Percentiles rank a stretch among this genome's conserved stretches.
phyloP scores from a whole-genome alignment of 73 alveolate genomes.

The Paramecium pentaurelia region DNA sequence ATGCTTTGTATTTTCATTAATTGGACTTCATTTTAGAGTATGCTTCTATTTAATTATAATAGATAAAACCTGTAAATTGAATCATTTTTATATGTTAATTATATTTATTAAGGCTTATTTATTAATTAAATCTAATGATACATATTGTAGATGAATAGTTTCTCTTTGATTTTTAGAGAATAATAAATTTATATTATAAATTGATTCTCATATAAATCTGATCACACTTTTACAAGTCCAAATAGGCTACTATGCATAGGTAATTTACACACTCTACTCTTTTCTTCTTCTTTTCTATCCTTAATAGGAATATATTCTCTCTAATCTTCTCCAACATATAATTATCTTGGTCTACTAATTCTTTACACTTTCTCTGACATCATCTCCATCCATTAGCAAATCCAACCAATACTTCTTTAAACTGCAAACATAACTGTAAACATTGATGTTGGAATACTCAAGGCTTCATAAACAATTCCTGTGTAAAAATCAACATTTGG shows the following conservation, averaged over 20 bases:
- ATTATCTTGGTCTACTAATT: conserved; percentile 86
- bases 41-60: neutral
- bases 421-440: conserved; percentile 95
- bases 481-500: conserved; percentile 96
- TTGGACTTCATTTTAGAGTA: conserved; percentile 90
- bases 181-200: neutral
- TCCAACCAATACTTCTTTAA: conserved; percentile 94
- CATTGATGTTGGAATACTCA: conserved; percentile 92
- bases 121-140: too few species aligned
- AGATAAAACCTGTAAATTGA: conserved; percentile 9
- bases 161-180: neutral
- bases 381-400: conserved; percentile 96
- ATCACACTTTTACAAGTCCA: conserved; percentile 53
- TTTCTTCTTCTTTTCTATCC: conserved; percentile 59
- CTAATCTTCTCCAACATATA: conserved; percentile 67
- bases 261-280: conserved; percentile 49
- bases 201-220: neutral
- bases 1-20: conserved; percentile 81
- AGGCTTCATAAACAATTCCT: conserved; percentile 90
- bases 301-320: conserved; percentile 65
- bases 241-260: conserved; percentile 51
- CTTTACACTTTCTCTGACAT: conserved; percentile 75
- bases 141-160: neutral
- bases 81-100: neutral
- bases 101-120: neutral